Evolutionary conservation across 306 rosid species (phyloP).

Genomic region (Acacia melanoxylon): DNA sequence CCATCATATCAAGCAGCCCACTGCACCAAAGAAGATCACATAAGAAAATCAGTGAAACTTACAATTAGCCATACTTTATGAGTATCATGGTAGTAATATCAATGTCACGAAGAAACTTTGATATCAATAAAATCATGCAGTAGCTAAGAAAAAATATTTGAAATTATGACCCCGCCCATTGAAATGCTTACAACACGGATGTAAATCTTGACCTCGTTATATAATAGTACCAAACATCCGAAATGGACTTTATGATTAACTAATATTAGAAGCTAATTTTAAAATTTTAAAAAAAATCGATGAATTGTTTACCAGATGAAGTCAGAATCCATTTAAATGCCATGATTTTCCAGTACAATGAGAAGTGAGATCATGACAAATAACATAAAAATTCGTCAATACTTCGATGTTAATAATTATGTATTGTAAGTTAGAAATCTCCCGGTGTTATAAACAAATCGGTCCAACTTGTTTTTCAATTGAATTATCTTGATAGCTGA

Average conservation of each 20-base stretch:
- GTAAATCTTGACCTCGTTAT: neutral
- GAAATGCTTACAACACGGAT: neutral
- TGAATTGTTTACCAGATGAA: slow-evolving; percentile 20
- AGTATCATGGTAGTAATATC: neutral
- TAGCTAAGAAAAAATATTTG: slow-evolving; percentile 1
- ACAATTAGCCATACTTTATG: neutral
- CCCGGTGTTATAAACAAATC: slow-evolving; percentile 8
- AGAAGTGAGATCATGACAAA: slow-evolving; percentile 10
- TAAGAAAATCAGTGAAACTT: neutral
- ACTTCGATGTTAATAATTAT: slow-evolving; percentile 23
- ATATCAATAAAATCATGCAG: neutral
- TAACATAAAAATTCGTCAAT: slow-evolving; percentile 7
- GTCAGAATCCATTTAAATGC: slow-evolving; percentile 18
- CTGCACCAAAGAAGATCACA: slow-evolving; percentile 34
- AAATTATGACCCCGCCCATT: neutral
- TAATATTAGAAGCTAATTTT: neutral
- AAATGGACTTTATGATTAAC: neutral
- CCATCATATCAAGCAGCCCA: slow-evolving; percentile 56
- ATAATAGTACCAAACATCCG: neutral
- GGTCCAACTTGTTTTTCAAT: slow-evolving; percentile 3
- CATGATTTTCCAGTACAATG: slow-evolving; percentile 21
- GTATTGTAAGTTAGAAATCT: slow-evolving; percentile 19
- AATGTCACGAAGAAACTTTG: neutral
- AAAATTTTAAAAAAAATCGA: neutral
- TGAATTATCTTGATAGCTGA: neutral